phyloP scores from a whole-genome alignment of 2,329 filamentous ascomycete species.

The Pestalotiopsis sp. region DNA sequence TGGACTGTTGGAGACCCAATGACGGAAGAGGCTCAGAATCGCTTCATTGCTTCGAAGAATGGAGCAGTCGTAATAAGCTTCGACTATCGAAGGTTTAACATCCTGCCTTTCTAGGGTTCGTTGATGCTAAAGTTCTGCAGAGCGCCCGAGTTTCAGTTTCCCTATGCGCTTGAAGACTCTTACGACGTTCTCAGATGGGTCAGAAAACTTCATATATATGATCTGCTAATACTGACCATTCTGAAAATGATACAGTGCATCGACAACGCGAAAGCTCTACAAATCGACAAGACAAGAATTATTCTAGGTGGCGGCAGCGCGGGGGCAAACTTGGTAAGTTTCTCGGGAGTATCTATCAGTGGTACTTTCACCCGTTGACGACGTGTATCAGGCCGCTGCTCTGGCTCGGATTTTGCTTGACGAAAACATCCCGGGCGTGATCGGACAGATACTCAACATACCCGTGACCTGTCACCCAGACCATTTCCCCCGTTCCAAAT shows the following conservation, averaged over 20 bases:
- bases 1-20: neutral
- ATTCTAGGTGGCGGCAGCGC: constrained; percentile 3
- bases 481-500: neutral
- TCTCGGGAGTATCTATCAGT: neutral
- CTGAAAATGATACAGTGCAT: neutral
- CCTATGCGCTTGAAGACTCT: neutral
- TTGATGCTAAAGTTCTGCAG: neutral
- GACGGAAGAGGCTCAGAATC: constrained; percentile 5
- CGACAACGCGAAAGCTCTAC: neutral
- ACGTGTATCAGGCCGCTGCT: neutral
- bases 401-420: neutral
- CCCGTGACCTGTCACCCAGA: constrained; percentile 4
- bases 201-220: neutral
- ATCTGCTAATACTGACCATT: neutral
- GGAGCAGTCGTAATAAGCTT: neutral
- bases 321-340: neutral
- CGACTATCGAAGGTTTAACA: neutral
- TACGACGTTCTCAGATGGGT: constrained; percentile 2
- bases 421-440: neutral
- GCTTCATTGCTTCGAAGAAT: neutral
- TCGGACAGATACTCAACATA: neutral
- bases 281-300: neutral
- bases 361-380: neutral
- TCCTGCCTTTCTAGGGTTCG: neutral
- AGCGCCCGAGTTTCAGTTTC: neutral